Conservation (phyloP, 2,329 filamentous ascomycete genomes). For the Paecilomyces sp. region DNA sequence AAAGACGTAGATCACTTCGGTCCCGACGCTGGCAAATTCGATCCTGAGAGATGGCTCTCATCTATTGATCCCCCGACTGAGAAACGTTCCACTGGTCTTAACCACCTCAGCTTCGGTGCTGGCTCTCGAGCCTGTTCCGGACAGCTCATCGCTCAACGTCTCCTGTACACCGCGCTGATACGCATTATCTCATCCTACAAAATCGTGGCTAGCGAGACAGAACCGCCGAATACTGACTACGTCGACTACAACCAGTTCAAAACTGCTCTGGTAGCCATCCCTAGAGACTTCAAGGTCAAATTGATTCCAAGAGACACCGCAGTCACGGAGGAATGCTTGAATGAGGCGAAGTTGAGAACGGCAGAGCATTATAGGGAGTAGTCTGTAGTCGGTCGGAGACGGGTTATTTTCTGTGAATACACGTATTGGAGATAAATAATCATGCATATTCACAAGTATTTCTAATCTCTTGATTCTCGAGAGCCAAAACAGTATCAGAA, state of each 20-base stretch:
- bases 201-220: conserved; percentile 42
- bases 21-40: conserved; percentile 49
- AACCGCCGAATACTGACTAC: conserved; percentile 55
- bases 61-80: conserved; percentile 27
- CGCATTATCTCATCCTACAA: conserved; percentile 49
- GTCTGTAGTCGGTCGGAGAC: neutral
- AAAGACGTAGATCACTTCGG: conserved; percentile 55
- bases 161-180: conserved; percentile 49
- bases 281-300: conserved; percentile 51
- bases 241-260: conserved; percentile 57
- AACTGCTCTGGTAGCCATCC: conserved; percentile 53
- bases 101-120: conserved; percentile 52
- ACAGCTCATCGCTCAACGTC: conserved; percentile 49
- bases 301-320: conserved; percentile 45
- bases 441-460: neutral
- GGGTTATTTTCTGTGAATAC: neutral
- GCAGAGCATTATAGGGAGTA: conserved; percentile 42
- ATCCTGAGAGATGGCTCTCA: conserved; percentile 59
- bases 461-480: too few relatives aligned
- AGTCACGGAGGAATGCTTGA: conserved; percentile 34
- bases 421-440: neutral
- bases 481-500: too few relatives aligned
- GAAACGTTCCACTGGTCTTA: conserved; percentile 43
- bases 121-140: conserved; percentile 54
- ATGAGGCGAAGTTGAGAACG: conserved; percentile 39